phyloP scores from a whole-genome alignment of 495 filamentous ascomycete genomes.

The Trichoderma reesei region DNA sequence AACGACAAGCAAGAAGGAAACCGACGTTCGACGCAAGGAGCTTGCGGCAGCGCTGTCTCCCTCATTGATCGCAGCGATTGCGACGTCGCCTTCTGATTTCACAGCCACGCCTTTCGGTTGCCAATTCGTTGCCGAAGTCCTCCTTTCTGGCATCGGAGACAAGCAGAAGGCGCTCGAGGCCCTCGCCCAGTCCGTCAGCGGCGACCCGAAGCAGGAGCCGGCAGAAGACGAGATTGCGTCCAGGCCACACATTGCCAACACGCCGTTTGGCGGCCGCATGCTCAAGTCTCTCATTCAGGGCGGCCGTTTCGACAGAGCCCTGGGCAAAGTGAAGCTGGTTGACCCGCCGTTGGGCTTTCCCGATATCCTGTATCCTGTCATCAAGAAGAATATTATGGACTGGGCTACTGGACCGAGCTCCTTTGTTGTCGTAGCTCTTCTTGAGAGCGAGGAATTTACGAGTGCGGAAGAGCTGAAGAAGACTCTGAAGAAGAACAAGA shows the following conservation, averaged over 20 bases:
- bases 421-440: conserved; percentile 69
- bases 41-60: conserved; percentile 58
- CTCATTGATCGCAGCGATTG: conserved; percentile 60
- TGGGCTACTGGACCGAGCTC: conserved; percentile 80
- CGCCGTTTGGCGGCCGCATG: conserved; percentile 67
- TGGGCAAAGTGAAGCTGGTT: conserved; percentile 55
- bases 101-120: conserved; percentile 70
- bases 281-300: conserved; percentile 82
- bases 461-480: conserved; percentile 54
- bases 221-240: conserved; percentile 29
- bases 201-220: conserved; percentile 43
- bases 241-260: conserved; percentile 43
- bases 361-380: conserved; percentile 62
- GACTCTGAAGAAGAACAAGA: conserved; percentile 51
- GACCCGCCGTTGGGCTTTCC: conserved; percentile 77
- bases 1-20: conserved; percentile 84
- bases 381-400: conserved; percentile 60
- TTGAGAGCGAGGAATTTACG: conserved; percentile 71
- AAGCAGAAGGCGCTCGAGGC: conserved; percentile 60
- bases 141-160: conserved; percentile 66
- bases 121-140: conserved; percentile 72
- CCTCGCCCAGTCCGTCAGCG: conserved; percentile 58
- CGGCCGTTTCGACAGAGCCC: conserved; percentile 65
- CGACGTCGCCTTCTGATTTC: conserved; percentile 53
- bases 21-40: conserved; percentile 62